Evolutionary conservation across 371 early-diverging fungal genomes (phyloP).

Genomic region (Fennellomyces sp.): DNA sequence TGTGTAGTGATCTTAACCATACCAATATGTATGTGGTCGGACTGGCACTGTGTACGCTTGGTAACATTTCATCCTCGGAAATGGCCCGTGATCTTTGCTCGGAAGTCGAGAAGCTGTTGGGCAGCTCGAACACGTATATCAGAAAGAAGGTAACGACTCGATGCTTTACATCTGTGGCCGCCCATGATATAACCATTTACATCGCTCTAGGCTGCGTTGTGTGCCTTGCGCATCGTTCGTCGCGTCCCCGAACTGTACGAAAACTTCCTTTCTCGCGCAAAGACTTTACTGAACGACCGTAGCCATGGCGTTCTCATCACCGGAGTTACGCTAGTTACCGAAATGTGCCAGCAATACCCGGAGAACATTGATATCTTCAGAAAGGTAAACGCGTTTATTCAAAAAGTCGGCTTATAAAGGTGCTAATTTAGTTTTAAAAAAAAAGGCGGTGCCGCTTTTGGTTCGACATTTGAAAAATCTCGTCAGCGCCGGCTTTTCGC

Average conservation of each 20-base stretch:
- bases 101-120: constrained; percentile 93
- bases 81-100: constrained; percentile 94
- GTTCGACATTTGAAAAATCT: constrained; percentile 90
- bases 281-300: constrained; percentile 84
- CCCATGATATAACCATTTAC: too few relatives aligned
- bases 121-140: constrained; percentile 90
- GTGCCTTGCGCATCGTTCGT: constrained; percentile 88
- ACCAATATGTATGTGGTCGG: constrained; percentile 95
- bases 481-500: constrained; percentile 86
- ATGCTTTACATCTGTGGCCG: background rate
- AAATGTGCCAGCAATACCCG: constrained; percentile 81
- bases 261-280: constrained; percentile 77
- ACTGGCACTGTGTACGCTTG: constrained; percentile 93
- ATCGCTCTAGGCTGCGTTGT: constrained; percentile 92
- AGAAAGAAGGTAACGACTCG: constrained; percentile 87
- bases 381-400: constrained; percentile 44
- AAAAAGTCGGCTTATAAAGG: background rate
- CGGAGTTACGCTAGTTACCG: constrained; percentile 88
- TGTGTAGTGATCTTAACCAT: constrained; percentile 89
- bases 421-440: background rate
- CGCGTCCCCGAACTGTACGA: constrained; percentile 93
- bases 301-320: constrained; percentile 96
- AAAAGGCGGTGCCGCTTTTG: constrained; percentile 78
- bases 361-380: constrained; percentile 74
- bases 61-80: constrained; percentile 93